Percentiles rank a stretch among this genome's conserved stretches.
Conservation (phyloP, 257 asterid species). For the Lycium ferocissimum region DNA sequence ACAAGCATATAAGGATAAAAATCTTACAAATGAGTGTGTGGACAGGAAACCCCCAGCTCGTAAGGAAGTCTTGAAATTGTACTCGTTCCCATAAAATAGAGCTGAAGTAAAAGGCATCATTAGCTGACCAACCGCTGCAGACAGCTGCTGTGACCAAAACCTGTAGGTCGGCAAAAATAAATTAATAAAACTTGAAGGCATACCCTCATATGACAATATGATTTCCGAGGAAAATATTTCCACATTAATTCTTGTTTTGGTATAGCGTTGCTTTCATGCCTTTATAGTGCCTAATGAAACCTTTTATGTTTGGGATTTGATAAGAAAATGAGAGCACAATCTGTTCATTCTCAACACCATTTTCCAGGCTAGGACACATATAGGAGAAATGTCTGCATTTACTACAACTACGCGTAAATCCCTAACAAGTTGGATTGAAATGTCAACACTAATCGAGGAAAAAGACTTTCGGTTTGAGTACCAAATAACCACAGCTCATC, state of each 20-base stretch:
- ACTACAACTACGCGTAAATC: too few relatives aligned
- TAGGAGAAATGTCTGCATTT: too few relatives aligned
- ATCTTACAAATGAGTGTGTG: constrained; percentile 80
- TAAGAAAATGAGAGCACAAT: background rate
- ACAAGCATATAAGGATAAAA: background rate
- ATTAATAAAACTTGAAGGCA: background rate
- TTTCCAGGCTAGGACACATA: background rate
- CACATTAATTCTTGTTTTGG: background rate
- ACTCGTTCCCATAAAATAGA: constrained; percentile 55
- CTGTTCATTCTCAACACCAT: background rate
- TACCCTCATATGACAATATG: background rate
- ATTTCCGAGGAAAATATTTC: background rate
- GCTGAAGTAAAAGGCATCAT: constrained; percentile 71
- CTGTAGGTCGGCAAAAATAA: constrained; percentile 38
- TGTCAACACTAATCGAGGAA: too few relatives aligned
- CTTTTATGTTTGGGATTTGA: background rate
- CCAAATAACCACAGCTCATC: background rate
- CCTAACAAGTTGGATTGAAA: too few relatives aligned
- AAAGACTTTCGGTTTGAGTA: too few relatives aligned
- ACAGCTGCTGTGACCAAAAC: constrained; percentile 73
- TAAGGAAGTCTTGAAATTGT: constrained; percentile 54
- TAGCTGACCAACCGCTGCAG: constrained; percentile 83
- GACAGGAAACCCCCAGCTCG: constrained; percentile 90
- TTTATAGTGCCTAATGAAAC: background rate
- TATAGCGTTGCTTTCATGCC: background rate